phyloP scores from a whole-genome alignment of 2,329 filamentous ascomycete species.

The Fusarium redolens region DNA sequence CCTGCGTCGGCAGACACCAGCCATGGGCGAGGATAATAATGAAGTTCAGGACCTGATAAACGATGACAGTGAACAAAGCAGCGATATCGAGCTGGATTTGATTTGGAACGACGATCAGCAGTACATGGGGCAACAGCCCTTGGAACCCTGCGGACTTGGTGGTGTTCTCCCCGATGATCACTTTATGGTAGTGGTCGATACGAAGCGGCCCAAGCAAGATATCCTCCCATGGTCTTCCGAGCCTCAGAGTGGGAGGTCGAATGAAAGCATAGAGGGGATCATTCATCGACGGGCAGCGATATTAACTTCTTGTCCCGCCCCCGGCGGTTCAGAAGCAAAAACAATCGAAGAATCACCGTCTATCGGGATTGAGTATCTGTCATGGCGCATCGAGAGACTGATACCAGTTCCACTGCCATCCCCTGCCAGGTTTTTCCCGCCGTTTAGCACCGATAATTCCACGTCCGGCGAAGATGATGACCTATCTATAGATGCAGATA shows the following conservation, averaged over 20 bases:
- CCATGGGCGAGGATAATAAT: constrained; percentile 44
- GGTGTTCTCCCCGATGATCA: constrained; percentile 71
- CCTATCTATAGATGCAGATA: background rate
- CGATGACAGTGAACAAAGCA: constrained; percentile 47
- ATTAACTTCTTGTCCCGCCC: constrained; percentile 44
- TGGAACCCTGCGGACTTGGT: constrained; percentile 66
- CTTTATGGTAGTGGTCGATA: constrained; percentile 66
- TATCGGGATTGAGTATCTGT: constrained; percentile 57
- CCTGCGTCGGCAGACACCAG: constrained; percentile 8
- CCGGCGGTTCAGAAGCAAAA: background rate
- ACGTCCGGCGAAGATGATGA: background rate
- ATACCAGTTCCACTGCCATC: background rate
- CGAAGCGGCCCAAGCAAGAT: constrained; percentile 54
- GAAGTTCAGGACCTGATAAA: constrained; percentile 48
- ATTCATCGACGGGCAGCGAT: constrained; percentile 36
- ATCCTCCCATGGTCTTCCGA: background rate
- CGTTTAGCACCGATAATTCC: background rate
- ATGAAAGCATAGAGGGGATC: constrained; percentile 53
- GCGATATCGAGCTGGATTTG: constrained; percentile 57
- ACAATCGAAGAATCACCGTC: background rate
- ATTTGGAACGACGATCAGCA: constrained; percentile 58
- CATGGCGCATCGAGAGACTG: background rate
- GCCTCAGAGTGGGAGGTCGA: constrained; percentile 26
- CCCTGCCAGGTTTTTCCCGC: background rate
- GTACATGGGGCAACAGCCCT: constrained; percentile 48